Conservation (phyloP, 805 yeast genomes). For the Yarrowia deformans region DNA sequence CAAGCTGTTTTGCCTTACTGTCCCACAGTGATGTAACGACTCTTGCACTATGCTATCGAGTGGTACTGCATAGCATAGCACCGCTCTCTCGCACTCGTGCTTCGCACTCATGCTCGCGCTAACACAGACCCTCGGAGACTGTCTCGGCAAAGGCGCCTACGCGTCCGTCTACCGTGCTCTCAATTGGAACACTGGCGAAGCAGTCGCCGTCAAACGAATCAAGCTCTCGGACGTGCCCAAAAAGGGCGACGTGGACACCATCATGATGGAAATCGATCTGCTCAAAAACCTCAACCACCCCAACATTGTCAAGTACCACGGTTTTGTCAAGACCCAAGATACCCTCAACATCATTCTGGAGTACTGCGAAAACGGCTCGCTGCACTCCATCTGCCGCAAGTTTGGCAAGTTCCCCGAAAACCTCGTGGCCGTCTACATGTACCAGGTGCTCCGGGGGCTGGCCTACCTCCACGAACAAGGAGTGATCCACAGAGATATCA, state of each 20-base stretch:
- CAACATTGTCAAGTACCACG: constrained; percentile 72
- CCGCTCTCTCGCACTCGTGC: not conserved
- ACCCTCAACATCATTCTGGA: constrained; percentile 69
- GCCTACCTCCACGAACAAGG: constrained; percentile 72
- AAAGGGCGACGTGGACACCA: constrained; percentile 50
- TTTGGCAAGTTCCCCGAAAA: constrained; percentile 64
- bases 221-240: constrained; percentile 54
- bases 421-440: constrained; percentile 58
- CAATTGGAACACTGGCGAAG: constrained; percentile 67
- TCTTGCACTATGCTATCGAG: no score
- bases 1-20: no score
- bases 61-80: not conserved
- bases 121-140: constrained; percentile 55
- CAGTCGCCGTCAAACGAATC: constrained; percentile 83
- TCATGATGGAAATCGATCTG: constrained; percentile 73
- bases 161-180: constrained; percentile 84
- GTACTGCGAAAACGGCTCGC: constrained; percentile 70
- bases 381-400: constrained; percentile 60
- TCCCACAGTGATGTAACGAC: no score
- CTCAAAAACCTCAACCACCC: constrained; percentile 69
- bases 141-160: constrained; percentile 89
- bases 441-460: constrained; percentile 67
- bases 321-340: constrained; percentile 63
- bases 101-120: not conserved
- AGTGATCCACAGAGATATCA: constrained; percentile 78